A percentile compares a stretch with the other conserved stretches of the same genome.
phyloP scores from a whole-genome alignment of 768 basidiomycete species.

The Wakefieldia striispora region DNA sequence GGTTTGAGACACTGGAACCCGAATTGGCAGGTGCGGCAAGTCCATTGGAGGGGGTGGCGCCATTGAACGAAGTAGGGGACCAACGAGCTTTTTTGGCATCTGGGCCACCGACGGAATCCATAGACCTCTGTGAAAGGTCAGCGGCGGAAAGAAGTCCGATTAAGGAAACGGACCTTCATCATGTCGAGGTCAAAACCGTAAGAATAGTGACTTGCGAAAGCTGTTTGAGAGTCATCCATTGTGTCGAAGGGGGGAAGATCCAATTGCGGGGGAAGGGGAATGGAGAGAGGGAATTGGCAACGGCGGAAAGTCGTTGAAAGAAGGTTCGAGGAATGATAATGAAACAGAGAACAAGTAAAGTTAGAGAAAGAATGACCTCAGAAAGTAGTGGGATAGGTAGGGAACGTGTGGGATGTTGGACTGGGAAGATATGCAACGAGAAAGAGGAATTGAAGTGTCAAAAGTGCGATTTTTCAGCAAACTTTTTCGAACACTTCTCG shows the following conservation, averaged over 20 bases:
- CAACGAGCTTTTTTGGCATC: conserved; percentile 90
- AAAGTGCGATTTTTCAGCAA: conserved; percentile 27
- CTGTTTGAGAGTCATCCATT: conserved; percentile 77
- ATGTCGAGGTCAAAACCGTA: conserved; percentile 86
- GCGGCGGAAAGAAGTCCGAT: not conserved
- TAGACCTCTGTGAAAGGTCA: conserved; percentile 60
- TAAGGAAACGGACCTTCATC: conserved; percentile 68
- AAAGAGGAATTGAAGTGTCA: conserved; percentile 20
- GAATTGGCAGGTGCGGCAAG: conserved; percentile 37
- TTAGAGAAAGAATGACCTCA: conserved; percentile 52
- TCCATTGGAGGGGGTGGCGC: conserved; percentile 35
- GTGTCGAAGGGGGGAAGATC: conserved; percentile 26
- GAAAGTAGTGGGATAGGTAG: conserved; percentile 36
- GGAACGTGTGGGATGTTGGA: conserved; percentile 43
- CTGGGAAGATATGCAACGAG: conserved; percentile 28
- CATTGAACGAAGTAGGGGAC: conserved; percentile 62
- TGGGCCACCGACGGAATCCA: conserved; percentile 79
- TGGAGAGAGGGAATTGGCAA: conserved; percentile 48
- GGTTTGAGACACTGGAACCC: conserved; percentile 39
- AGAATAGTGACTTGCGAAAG: conserved; percentile 66
- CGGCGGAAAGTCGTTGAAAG: conserved; percentile 42
- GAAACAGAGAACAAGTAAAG: conserved; percentile 48
- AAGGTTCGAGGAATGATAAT: conserved; percentile 38
- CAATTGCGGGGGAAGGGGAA: conserved; percentile 31
- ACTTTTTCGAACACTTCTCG: conserved; percentile 27